Conservation (phyloP, 2,329 filamentous ascomycete genomes). For the Ceratocystis colombiana region DNA sequence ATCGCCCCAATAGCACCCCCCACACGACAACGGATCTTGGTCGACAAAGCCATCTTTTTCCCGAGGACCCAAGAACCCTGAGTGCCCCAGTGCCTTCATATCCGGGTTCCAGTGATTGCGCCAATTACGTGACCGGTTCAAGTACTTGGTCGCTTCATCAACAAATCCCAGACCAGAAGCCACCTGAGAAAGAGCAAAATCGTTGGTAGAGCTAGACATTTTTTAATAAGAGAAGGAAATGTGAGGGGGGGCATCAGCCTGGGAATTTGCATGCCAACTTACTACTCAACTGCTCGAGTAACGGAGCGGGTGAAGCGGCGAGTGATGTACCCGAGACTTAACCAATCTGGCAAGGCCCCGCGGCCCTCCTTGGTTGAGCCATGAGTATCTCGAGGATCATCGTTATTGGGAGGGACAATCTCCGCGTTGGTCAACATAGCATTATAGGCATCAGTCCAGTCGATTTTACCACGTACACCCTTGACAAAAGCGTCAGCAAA, state of each 20-base stretch:
- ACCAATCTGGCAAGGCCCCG: constrained; percentile 60
- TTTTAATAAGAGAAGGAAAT: not conserved
- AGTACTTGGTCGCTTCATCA: constrained; percentile 47
- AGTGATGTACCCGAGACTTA: constrained; percentile 54
- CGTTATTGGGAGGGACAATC: constrained; percentile 48
- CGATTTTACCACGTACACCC: constrained; percentile 49
- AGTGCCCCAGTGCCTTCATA: constrained; percentile 48
- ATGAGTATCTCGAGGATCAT: constrained; percentile 47
- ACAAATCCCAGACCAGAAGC: constrained; percentile 46
- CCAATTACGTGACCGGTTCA: constrained; percentile 57
- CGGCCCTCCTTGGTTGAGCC: constrained; percentile 58
- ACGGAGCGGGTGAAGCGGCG: constrained; percentile 51
- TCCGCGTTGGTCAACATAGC: constrained; percentile 61
- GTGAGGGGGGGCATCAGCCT: not conserved
- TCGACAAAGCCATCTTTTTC: constrained; percentile 41
- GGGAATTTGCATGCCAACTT: constrained; percentile 25
- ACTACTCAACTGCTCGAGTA: constrained; percentile 56
- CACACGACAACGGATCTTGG: constrained; percentile 50
- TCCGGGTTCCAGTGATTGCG: constrained; percentile 59
- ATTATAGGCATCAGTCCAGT: constrained; percentile 54
- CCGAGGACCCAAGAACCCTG: constrained; percentile 56
- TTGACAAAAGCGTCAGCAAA: constrained; percentile 64
- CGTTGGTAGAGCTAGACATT: constrained; percentile 45
- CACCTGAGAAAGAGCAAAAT: constrained; percentile 57
- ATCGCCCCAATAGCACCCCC: constrained; percentile 57